phyloP scores from a whole-genome alignment of 202 grass and related monocot genomes.

The Elaeis oleifera region DNA sequence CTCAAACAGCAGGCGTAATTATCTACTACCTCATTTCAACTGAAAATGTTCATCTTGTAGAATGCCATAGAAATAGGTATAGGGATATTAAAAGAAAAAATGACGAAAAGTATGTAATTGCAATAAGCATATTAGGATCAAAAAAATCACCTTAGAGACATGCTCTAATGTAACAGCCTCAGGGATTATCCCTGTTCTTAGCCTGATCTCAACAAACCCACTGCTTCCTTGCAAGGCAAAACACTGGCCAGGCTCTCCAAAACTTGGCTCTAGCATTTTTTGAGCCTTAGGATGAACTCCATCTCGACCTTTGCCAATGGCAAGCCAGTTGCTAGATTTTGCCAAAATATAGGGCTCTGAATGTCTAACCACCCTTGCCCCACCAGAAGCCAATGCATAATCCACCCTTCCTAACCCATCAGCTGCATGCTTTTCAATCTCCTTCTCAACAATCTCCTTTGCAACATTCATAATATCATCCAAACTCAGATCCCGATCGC shows the following conservation, averaged over 20 bases:
- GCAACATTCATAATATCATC: conserved; percentile 15
- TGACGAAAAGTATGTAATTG: background rate
- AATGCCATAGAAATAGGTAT: too few relatives aligned
- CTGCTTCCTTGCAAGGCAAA: conserved; percentile 20
- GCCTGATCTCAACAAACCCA: conserved; percentile 16
- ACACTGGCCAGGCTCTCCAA: conserved; percentile 22
- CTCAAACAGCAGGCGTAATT: too few relatives aligned
- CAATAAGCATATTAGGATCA: conserved; percentile 1
- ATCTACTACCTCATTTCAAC: too few relatives aligned
- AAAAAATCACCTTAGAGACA: conserved; percentile 14
- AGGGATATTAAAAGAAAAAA: too few relatives aligned
- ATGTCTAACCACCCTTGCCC: conserved; percentile 16
- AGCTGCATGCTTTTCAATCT: conserved; percentile 21
- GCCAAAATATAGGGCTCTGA: conserved; percentile 13
- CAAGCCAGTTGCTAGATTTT: conserved; percentile 9
- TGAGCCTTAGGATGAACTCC: conserved; percentile 19
- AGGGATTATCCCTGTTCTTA: conserved; percentile 8
- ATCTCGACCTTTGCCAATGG: conserved; percentile 3
- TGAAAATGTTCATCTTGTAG: too few relatives aligned
- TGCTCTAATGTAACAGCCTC: conserved; percentile 19
- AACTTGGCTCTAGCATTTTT: conserved; percentile 21
- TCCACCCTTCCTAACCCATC: conserved; percentile 21
- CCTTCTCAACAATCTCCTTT: conserved; percentile 11
- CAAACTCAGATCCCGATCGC: background rate
- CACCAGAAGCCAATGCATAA: conserved; percentile 23